Percentiles rank a stretch among this genome's conserved stretches.
phyloP scores from a whole-genome alignment of 2,329 filamentous ascomycete species.

The Clonostachys byssicola region DNA sequence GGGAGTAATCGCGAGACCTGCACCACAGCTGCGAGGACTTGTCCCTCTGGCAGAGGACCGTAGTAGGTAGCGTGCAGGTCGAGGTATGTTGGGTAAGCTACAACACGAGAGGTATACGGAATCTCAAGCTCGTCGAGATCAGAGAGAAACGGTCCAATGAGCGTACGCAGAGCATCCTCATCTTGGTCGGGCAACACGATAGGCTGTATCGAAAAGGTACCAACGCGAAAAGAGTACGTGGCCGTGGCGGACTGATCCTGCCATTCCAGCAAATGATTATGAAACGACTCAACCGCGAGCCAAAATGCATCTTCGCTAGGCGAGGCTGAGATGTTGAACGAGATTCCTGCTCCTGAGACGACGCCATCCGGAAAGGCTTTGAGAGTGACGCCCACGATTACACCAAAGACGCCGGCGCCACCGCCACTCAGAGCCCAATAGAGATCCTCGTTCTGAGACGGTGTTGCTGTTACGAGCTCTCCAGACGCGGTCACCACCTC shows the following conservation, averaged over 20 bases:
- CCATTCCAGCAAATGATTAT: background rate
- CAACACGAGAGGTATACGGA: background rate
- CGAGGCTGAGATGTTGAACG: slow-evolving; percentile 29
- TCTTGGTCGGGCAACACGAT: background rate
- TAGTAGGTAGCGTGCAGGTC: background rate
- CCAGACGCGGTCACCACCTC: slow-evolving; percentile 50
- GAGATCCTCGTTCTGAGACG: slow-evolving; percentile 42
- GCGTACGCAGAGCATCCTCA: background rate
- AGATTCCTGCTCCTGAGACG: slow-evolving; percentile 31
- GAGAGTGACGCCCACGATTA: slow-evolving; percentile 51
- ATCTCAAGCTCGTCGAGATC: background rate
- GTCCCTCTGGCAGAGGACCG: background rate
- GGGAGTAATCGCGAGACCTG: background rate
- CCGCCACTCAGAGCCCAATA: slow-evolving; percentile 62
- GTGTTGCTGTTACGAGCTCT: slow-evolving; percentile 37
- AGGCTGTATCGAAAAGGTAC: background rate
- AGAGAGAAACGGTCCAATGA: background rate
- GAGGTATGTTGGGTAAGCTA: background rate
- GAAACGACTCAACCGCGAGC: background rate
- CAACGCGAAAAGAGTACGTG: background rate
- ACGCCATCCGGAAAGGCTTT: slow-evolving; percentile 39
- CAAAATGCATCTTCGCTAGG: slow-evolving; percentile 21
- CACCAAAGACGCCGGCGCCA: slow-evolving; percentile 46
- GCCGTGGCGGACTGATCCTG: background rate
- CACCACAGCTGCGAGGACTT: background rate